phyloP scores from a whole-genome alignment of 768 basidiomycete genomes.

The Tylopilus felleus region DNA sequence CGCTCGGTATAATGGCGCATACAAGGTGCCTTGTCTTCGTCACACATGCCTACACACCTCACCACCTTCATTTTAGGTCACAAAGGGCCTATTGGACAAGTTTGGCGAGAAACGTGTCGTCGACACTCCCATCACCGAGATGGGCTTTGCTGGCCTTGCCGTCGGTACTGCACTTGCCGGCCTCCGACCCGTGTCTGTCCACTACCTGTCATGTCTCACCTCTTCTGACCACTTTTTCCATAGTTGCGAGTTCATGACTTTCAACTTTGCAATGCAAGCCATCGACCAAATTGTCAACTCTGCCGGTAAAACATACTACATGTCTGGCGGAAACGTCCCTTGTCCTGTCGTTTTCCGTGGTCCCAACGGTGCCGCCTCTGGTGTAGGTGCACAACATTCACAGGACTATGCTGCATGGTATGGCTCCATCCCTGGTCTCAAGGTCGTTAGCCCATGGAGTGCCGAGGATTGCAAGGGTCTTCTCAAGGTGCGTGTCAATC shows the following conservation, averaged over 20 bases:
- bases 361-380: slow-evolving; percentile 96
- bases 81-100: slow-evolving; percentile 98
- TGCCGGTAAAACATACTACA: slow-evolving; percentile 99
- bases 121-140: slow-evolving; percentile 96
- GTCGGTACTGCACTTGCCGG: slow-evolving; percentile 94
- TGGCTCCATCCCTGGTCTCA: slow-evolving; percentile 89
- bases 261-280: slow-evolving; percentile 99
- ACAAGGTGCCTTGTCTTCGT: slow-evolving; percentile 58
- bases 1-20: slow-evolving; percentile 96
- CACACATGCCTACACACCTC: slow-evolving; percentile 10
- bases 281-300: slow-evolving; percentile 99
- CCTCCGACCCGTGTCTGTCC: slow-evolving; percentile 80
- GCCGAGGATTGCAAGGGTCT: slow-evolving; percentile 99
- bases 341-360: slow-evolving; percentile 99
- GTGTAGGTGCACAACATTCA: slow-evolving; percentile 96
- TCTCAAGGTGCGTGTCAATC: slow-evolving; percentile 64
- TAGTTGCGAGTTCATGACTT: slow-evolving; percentile 99
- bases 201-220: not conserved
- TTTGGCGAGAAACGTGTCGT: slow-evolving; percentile 98
- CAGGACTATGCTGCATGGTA: slow-evolving; percentile 98
- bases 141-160: slow-evolving; percentile 97
- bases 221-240: slow-evolving; percentile 7
- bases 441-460: slow-evolving; percentile 96
- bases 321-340: slow-evolving; percentile 98
- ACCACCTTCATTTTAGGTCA: slow-evolving; percentile 56